Evolutionary conservation across 352 stramenopile genomes (phyloP).

Genomic region (Globisporangium spinosum): DNA sequence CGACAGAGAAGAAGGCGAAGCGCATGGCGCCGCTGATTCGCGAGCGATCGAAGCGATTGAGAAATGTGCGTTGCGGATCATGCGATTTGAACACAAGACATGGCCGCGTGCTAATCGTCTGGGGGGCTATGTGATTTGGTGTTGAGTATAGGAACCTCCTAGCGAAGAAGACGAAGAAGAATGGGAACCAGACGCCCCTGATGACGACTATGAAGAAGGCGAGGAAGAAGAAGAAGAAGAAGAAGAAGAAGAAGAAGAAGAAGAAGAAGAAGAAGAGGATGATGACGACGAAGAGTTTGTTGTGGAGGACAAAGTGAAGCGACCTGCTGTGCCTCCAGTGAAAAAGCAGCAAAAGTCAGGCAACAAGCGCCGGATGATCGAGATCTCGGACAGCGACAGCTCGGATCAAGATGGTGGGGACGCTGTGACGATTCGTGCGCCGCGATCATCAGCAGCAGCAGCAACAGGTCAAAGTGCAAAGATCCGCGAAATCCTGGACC

Average conservation of each 20-base stretch:
- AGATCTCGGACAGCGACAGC: slow-evolving; percentile 42
- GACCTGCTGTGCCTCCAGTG: slow-evolving; percentile 8
- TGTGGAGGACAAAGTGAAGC: slow-evolving; percentile 31
- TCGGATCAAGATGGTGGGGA: slow-evolving; percentile 36
- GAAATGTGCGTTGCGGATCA: slow-evolving; percentile 17
- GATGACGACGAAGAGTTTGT: slow-evolving; percentile 26
- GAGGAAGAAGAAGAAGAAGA: slow-evolving; percentile 29
- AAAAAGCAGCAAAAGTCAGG: slow-evolving; percentile 6
- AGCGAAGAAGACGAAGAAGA: slow-evolving; percentile 41
- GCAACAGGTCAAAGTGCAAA: slow-evolving; percentile 8
- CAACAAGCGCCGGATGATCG: slow-evolving; percentile 51
- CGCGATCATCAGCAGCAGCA: not conserved
- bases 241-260: slow-evolving; percentile 33
- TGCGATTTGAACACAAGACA: not conserved
- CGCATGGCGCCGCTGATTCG: slow-evolving; percentile 66
- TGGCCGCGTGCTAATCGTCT: not conserved
- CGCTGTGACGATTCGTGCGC: slow-evolving; percentile 9
- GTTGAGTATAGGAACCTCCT: not conserved
- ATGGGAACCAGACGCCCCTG: slow-evolving; percentile 27
- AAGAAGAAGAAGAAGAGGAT: slow-evolving; percentile 29
- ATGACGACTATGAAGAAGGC: slow-evolving; percentile 32
- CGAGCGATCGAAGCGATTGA: slow-evolving; percentile 24
- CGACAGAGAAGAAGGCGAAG: slow-evolving; percentile 34
- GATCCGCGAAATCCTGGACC: slow-evolving; percentile 11
- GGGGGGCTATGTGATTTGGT: not conserved